Conservation (phyloP, 495 filamentous ascomycete genomes). For the Aspergillus leporis region DNA sequence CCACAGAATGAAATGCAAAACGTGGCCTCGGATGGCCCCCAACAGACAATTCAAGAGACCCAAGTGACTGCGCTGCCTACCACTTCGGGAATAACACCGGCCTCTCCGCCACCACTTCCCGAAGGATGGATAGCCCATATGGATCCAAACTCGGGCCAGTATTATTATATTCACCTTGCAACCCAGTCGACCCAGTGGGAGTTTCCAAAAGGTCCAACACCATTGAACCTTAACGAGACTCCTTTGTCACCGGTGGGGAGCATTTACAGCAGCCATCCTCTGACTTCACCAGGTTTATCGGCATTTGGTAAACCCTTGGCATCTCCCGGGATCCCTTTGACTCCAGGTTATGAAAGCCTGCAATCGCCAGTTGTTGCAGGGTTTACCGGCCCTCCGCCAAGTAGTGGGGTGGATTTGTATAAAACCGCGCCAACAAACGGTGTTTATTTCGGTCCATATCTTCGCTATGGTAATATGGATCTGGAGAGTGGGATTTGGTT, state of each 20-base stretch:
- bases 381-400: slow-evolving; percentile 82
- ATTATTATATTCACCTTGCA: slow-evolving; percentile 97
- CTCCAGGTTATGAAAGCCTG: slow-evolving; percentile 73
- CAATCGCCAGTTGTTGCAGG: slow-evolving; percentile 71
- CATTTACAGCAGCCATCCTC: slow-evolving; percentile 71
- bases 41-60: slow-evolving; percentile 25
- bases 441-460: slow-evolving; percentile 97
- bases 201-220: slow-evolving; percentile 89
- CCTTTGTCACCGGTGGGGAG: slow-evolving; percentile 80
- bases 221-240: slow-evolving; percentile 71
- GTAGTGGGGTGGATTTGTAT: slow-evolving; percentile 85
- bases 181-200: slow-evolving; percentile 99
- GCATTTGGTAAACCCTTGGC: slow-evolving; percentile 71
- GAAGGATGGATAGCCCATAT: slow-evolving; percentile 99
- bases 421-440: slow-evolving; percentile 91
- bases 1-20: slow-evolving; percentile 33
- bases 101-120: slow-evolving; percentile 86
- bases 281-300: slow-evolving; percentile 70
- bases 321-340: slow-evolving; percentile 75
- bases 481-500: slow-evolving; percentile 88
- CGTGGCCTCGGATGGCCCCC: slow-evolving; percentile 14
- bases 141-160: slow-evolving; percentile 92
- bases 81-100: slow-evolving; percentile 61
- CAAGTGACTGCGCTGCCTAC: slow-evolving; percentile 46
- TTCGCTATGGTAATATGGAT: slow-evolving; percentile 97